Evolutionary conservation across 2,329 filamentous ascomycete species (phyloP), one percentile per base, ranked within the genome.

Genomic region (Diaporthe caulivora): DNA sequence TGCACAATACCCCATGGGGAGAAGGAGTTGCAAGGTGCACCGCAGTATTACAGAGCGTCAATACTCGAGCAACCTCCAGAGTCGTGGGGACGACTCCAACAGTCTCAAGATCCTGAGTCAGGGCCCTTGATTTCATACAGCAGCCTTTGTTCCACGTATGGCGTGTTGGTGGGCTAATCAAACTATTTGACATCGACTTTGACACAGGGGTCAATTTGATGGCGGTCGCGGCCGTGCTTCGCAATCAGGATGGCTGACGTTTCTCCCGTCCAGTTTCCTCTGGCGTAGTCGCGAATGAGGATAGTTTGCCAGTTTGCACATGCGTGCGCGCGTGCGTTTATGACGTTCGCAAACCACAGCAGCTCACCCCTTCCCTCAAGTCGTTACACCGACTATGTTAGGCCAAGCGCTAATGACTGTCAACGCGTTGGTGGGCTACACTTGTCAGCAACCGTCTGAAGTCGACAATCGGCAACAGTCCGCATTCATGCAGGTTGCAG

Each of bases 371-470:
- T 29, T 40, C 17, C 42, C 37, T 8, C 15, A 47, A 3, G 13
- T 40, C 5, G 24, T 60, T 44, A 71, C 72, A 65, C 67, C 58
- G 72, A 73, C 72, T 73, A 60, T 58, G 18, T 54, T 58, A 44
- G 40, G 34, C 34, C 44, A 57, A 40, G 54, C 58, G 44, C 55
- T 26, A 71, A 68, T 49, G 31, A 54, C 37, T 34, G 40, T 37
- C 60, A 58, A 58, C 51, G 31, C 47, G 6, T 34, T 64, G 40
- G 51, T 44, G 29, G 21, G 21, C 58, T 42, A 13, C n/a, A 42
- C 54, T 31, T 54, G 70, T 72, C 47, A 64, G 70, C 72, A 58
- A 18, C 37, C 37, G 44, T 17, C 31, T 62, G 53, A 18, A 31
- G 29, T 53, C n/a, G 44, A 58, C 54, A 67, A 57, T 57, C 60